Conservation (phyloP, 78 protist genomes). For the Emiliania huxleyi region DNA sequence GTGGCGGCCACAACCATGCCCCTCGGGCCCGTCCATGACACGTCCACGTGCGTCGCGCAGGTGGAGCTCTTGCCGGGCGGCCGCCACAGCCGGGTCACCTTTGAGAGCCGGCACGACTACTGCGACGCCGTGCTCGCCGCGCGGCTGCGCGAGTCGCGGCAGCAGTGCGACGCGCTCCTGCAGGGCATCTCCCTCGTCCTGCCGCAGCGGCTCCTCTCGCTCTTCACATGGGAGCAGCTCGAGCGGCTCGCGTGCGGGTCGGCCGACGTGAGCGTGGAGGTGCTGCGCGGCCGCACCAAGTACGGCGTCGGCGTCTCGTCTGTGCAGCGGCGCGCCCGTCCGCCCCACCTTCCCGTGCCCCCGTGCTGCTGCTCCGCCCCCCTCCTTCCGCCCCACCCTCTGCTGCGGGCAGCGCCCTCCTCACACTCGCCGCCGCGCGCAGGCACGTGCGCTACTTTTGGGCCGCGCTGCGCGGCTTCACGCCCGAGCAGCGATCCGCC, state of each 20-base stretch:
- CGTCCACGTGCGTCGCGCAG: no score
- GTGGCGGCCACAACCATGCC: no score
- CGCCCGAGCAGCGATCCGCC: background rate
- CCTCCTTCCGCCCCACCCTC: no score
- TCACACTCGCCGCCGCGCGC: no score
- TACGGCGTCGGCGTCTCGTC: background rate
- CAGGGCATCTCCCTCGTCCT: constrained; percentile 30
- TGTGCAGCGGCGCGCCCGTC: background rate
- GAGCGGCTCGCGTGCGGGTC: background rate
- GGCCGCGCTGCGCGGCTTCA: background rate
- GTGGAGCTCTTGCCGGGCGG: background rate
- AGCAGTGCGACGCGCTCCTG: background rate
- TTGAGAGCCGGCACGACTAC: background rate
- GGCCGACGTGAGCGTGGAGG: background rate
- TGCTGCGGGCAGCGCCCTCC: background rate
- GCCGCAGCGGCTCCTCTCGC: constrained; percentile 32
- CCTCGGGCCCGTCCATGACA: no score
- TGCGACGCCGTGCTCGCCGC: background rate
- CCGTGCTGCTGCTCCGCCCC: no score
- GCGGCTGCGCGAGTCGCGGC: background rate
- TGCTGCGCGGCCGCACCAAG: background rate
- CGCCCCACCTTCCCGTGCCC: no score
- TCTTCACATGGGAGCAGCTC: constrained; percentile 42
- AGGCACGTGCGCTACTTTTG: constrained; percentile 43
- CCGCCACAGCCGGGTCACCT: background rate